phyloP scores from a whole-genome alignment of 352 stramenopile genomes.

The Pythium chondricola region DNA sequence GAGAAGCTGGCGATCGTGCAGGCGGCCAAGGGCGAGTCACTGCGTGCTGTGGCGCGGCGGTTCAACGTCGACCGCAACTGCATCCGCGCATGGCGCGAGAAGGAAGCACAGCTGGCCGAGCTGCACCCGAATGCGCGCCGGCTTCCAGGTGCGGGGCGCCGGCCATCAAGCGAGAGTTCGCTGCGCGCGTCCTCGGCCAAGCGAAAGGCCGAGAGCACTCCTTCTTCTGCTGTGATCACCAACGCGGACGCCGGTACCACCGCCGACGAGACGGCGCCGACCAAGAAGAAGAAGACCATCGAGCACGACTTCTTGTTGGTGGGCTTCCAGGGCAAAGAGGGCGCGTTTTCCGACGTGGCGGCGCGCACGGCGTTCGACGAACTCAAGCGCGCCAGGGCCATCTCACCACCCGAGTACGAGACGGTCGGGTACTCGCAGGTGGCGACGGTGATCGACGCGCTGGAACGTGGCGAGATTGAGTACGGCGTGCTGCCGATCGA shows the following conservation, averaged over 20 bases:
- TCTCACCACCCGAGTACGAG: slow-evolving; percentile 47
- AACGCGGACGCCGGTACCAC: background rate
- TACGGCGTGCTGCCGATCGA: slow-evolving; percentile 62
- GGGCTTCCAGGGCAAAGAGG: slow-evolving; percentile 66
- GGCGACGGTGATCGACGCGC: slow-evolving; percentile 43
- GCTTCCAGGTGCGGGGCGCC: slow-evolving; percentile 43
- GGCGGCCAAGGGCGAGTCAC: slow-evolving; percentile 41
- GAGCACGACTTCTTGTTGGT: slow-evolving; percentile 45
- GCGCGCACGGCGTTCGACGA: slow-evolving; percentile 50
- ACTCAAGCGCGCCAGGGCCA: slow-evolving; percentile 32
- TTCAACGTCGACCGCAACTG: slow-evolving; percentile 74
- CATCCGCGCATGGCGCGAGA: slow-evolving; percentile 60
- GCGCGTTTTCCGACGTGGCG: slow-evolving; percentile 65
- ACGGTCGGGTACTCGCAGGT: slow-evolving; percentile 55
- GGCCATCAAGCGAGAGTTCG: slow-evolving; percentile 17
- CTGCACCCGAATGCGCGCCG: slow-evolving; percentile 49
- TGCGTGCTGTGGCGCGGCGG: slow-evolving; percentile 46
- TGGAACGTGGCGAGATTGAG: slow-evolving; percentile 50
- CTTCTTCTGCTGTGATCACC: background rate
- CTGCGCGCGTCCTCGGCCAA: slow-evolving; percentile 7
- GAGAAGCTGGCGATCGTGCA: slow-evolving; percentile 65
- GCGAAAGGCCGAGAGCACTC: slow-evolving; percentile 12
- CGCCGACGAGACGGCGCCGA: background rate
- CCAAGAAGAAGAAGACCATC: slow-evolving; percentile 14
- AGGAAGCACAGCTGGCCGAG: slow-evolving; percentile 49